Base-by-base conservation (phyloP, 352 stramenopile species). In the Pythium aristosporum region DNA sequence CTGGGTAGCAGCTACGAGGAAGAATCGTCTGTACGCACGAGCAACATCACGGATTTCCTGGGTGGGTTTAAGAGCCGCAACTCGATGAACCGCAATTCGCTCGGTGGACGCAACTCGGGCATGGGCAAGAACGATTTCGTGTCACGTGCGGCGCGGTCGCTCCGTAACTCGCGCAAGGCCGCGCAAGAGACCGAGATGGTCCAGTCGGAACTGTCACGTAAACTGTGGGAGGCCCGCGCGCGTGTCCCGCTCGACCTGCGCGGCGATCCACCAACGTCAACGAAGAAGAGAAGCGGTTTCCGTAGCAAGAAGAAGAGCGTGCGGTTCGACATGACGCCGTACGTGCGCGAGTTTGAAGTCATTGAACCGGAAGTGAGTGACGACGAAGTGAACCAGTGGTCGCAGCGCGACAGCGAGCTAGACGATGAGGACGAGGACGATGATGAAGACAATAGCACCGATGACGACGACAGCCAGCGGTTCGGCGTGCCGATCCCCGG, bases 261-360 rank as follows among this genome's bases (percentile, higher is more conserved):
- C 3, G 67, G 57, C 36, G 67, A 73, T 13, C 67, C 61, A 1
- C 59, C 46, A 0, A 25, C 47, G 6, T n/a, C 57, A 6, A 48
- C 49, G 5, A 71, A 72, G 42, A 64, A 67, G 21, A 54, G 58
- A 43, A 54, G 60, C 18, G 57, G 54, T 7, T 78, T 75, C 32
- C 46, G 67, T 1, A 37, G 46, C 3, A 50, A 69, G 9, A 41
- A 39, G 12, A 73, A 69, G 52, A 61, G 61, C 36, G 67, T 69
- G 42, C 65, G 71, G 15, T 73, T 74, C 18, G 63, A 73, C 53
- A 68, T 73, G 61, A 65, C 53, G 15, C 48, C 25, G 13, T 73
- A 73, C 46, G 57, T 42, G 28, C 71, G 71, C 20, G 68, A 74
- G 57, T 78, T 78, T 65, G 71, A 78, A 18, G 71, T 75, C 20